Evolutionary conservation across 192 early-diverging fungal genomes (phyloP).

Genomic region (Podila verticillata): DNA sequence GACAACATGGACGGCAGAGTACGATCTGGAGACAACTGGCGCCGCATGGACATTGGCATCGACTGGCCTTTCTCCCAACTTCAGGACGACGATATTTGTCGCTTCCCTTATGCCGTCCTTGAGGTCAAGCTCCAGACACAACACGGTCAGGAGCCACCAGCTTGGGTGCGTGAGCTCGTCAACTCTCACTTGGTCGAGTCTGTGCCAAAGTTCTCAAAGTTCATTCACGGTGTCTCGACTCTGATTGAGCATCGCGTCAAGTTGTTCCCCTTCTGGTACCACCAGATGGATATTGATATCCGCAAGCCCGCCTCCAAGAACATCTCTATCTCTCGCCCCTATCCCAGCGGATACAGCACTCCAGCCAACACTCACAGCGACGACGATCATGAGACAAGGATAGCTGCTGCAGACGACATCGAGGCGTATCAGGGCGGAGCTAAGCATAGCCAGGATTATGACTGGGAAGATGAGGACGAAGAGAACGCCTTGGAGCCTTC

Average conservation of each 20-base stretch:
- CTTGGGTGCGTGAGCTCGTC: slow-evolving; percentile 94
- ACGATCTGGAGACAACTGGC: slow-evolving; percentile 92
- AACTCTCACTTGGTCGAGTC: slow-evolving; percentile 91
- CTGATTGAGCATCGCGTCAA: slow-evolving; percentile 81
- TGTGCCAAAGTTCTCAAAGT: slow-evolving; percentile 98
- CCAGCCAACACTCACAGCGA: slow-evolving; percentile 49
- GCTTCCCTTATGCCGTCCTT: slow-evolving; percentile 96
- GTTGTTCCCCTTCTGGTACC: slow-evolving; percentile 94
- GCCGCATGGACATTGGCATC: slow-evolving; percentile 91
- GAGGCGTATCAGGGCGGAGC: slow-evolving; percentile 35
- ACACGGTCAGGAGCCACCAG: slow-evolving; percentile 87
- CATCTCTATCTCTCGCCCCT: slow-evolving; percentile 61
- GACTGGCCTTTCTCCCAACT: slow-evolving; percentile 93
- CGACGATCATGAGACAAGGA: slow-evolving; percentile 45
- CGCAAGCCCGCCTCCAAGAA: slow-evolving; percentile 77
- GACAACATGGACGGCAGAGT: slow-evolving; percentile 80
- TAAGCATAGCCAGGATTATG: slow-evolving; percentile 19
- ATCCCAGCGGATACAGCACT: slow-evolving; percentile 54
- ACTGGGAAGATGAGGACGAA: slow-evolving; percentile 34
- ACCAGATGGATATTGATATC: slow-evolving; percentile 94
- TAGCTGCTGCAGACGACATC: slow-evolving; percentile 24
- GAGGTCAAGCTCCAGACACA: slow-evolving; percentile 98
- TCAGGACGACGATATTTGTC: slow-evolving; percentile 81
- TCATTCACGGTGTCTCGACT: slow-evolving; percentile 93
- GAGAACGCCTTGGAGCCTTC: slow-evolving; percentile 49